Evolutionary conservation across 2,329 filamentous ascomycete genomes (phyloP).

Genomic region (Clonostachys solani): DNA sequence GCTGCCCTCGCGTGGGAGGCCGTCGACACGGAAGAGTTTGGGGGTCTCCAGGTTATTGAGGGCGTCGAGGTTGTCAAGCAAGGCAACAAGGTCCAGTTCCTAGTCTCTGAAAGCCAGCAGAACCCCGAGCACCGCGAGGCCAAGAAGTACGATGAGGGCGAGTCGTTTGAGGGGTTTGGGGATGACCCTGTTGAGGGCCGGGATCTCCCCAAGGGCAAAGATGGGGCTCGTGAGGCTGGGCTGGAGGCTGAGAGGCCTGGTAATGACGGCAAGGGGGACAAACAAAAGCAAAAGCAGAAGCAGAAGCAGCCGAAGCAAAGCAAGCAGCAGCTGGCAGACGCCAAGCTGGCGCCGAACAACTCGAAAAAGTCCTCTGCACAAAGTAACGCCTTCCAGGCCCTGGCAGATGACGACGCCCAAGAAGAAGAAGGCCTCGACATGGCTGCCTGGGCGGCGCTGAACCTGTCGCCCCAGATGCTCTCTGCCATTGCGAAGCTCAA

Average conservation of each 20-base stretch:
- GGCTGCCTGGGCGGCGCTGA: slow-evolving; percentile 72
- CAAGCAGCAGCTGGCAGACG: slow-evolving; percentile 13
- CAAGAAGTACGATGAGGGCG: slow-evolving; percentile 27
- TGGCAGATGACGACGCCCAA: slow-evolving; percentile 46
- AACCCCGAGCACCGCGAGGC: slow-evolving; percentile 8
- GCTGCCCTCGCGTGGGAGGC: slow-evolving; percentile 58
- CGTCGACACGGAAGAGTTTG: slow-evolving; percentile 85
- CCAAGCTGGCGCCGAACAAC: slow-evolving; percentile 27
- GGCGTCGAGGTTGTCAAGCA: slow-evolving; percentile 80
- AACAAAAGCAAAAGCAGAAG: slow-evolving; percentile 14
- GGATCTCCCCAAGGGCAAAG: slow-evolving; percentile 22
- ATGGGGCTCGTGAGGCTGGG: slow-evolving; percentile 20
- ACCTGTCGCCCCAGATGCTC: slow-evolving; percentile 68
- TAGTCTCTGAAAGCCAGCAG: slow-evolving; percentile 24
- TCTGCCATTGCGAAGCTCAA: slow-evolving; percentile 73
- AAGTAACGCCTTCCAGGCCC: slow-evolving; percentile 48
- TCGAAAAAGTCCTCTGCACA: slow-evolving; percentile 30
- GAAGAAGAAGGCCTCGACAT: slow-evolving; percentile 61
- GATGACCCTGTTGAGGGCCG: slow-evolving; percentile 34
- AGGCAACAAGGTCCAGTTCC: slow-evolving; percentile 54
- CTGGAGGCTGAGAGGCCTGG: slow-evolving; percentile 17
- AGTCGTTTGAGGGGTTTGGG: slow-evolving; percentile 61
- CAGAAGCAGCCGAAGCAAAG: slow-evolving; percentile 12
- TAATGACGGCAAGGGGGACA: slow-evolving; percentile 15
- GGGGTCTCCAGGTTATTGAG: slow-evolving; percentile 85